Base-by-base conservation (phyloP, 305 asterid species). In the Ilex paraguariensis region DNA sequence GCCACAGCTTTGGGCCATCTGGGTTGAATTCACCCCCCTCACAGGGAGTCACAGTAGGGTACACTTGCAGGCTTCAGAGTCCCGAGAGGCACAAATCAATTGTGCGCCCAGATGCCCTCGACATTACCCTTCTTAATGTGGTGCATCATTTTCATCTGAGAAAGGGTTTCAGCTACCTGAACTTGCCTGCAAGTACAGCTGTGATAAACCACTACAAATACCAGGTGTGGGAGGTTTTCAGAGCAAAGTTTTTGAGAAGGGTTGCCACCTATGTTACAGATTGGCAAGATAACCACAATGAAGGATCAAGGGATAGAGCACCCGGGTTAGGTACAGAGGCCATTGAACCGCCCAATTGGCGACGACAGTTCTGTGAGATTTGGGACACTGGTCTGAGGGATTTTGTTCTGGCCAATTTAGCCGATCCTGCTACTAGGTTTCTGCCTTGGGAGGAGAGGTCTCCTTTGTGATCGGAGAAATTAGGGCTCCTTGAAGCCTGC, bases 81-180 rank as follows among this genome's bases (percentile, higher is more conserved):
- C 98, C 98, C 0, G 98, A 92, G 87, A 74, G 98, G 77, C 98
- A 92, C 73, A 92, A 92, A 63, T 90, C 98, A 7, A 92, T 92
- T n/a, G 55, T 92, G 44, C 83, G 95, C 42, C 87, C 90, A 0
- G 87, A 84, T 56, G 95, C 97, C 5, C 70, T 93, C 12, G 89
- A 90, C 64, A 10, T 72, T 1, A 84, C 90, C 36, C 88, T 93
- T 12, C 87, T 93, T 56, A 90, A 84, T 44, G 97, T 93, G 70
- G 99, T 93, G 63, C 99, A 93, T 78, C 99, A 93, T 73, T 93
- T 90, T 69, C 92, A 61, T 56, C 71, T 86, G 70, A 78, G 61
- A 75, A 78, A 82, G 39, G 96, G 92, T 15, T 90, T 70, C 70
- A 80, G 63, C 28, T 90, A 86, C 80, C 21, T 83, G 64, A 83